A percentile compares a stretch with the other conserved stretches of the same genome.
phyloP scores from a whole-genome alignment of 306 rosid species.

The Prunus mume region DNA sequence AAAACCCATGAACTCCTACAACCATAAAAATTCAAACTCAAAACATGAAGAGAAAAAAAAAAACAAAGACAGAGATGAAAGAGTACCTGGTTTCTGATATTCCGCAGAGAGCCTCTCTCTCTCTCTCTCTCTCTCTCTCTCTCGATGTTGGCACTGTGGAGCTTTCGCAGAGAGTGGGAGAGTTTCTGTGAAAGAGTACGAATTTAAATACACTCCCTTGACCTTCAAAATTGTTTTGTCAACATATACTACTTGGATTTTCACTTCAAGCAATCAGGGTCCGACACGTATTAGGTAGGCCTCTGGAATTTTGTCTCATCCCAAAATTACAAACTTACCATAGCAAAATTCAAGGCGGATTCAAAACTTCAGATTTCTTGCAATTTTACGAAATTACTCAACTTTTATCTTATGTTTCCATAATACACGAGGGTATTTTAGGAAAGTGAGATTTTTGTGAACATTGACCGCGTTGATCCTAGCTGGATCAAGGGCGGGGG shows the following conservation, averaged over 20 bases:
- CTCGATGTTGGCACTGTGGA: neutral
- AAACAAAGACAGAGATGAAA: neutral
- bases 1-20: neutral
- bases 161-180: neutral
- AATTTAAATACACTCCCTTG: neutral
- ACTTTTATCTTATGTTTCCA: no score
- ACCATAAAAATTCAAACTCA: neutral
- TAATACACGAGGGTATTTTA: neutral
- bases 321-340: neutral
- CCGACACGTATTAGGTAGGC: constrained; percentile 1
- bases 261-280: neutral
- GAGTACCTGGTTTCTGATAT: neutral
- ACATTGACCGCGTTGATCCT: neutral
- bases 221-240: neutral
- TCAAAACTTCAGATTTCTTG: neutral
- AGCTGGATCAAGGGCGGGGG: constrained; percentile 13
- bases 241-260: neutral
- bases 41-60: neutral
- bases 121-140: neutral
- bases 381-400: constrained; percentile 9
- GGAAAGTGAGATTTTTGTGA: neutral
- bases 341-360: neutral
- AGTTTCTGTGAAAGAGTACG: neutral
- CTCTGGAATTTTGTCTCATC: neutral
- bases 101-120: neutral